Evolutionary conservation across 2,329 filamentous ascomycete genomes (phyloP).

Genomic region (Diaporthe vexans): DNA sequence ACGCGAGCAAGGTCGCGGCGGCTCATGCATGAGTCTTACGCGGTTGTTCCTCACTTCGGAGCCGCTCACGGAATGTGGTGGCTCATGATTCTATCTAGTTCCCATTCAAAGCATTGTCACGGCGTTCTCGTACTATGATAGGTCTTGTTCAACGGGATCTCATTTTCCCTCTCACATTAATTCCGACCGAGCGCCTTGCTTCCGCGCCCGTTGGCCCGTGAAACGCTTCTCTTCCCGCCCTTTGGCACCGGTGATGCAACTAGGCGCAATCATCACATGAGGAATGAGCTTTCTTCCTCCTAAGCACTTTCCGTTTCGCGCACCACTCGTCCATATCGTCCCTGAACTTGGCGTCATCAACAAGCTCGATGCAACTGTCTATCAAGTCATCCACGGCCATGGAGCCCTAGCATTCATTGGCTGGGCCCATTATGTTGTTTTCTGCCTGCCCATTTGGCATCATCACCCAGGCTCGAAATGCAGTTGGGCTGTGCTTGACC

Average conservation of each 20-base stretch:
- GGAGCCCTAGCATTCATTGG: not conserved
- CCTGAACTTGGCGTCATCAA: not conserved
- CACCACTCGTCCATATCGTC: too few relatives aligned
- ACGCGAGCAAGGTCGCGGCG: constrained; percentile 54
- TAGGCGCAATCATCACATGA: not conserved
- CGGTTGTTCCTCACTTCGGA: constrained; percentile 52
- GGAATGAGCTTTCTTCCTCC: not conserved
- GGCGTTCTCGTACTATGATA: constrained; percentile 37
- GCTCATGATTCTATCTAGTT: constrained; percentile 25
- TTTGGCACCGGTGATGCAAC: not conserved
- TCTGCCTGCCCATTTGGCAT: constrained; percentile 34
- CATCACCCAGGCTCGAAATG: constrained; percentile 31
- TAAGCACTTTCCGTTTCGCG: not conserved
- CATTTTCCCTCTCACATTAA: constrained; percentile 7
- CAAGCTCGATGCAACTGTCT: constrained; percentile 18
- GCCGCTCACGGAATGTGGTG: not conserved
- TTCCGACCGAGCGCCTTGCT: not conserved
- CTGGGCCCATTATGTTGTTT: not conserved
- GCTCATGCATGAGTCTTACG: constrained; percentile 45
- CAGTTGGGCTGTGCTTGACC: constrained; percentile 17
- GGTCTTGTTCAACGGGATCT: constrained; percentile 1
- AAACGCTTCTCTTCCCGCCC: too few relatives aligned
- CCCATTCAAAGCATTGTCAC: constrained; percentile 38
- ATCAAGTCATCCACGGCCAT: constrained; percentile 16
- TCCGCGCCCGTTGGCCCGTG: not conserved